Conservation (phyloP, 495 filamentous ascomycete species). For the Oidiodendron maius region DNA sequence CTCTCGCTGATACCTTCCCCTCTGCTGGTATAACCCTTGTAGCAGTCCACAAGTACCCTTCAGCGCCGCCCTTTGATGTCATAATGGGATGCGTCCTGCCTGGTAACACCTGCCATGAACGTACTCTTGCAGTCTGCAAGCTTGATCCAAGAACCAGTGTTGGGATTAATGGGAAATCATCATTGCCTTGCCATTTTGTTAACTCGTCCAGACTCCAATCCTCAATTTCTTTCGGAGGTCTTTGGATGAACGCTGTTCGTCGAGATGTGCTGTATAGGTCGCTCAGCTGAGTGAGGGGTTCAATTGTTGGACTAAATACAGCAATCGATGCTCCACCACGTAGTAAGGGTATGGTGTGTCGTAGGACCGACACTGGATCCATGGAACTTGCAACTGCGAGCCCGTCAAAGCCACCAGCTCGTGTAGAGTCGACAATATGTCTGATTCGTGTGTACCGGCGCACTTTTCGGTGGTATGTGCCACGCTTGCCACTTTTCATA, state of each 20-base stretch:
- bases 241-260: conserved; percentile 60
- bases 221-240: conserved; percentile 10
- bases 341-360: conserved; percentile 67
- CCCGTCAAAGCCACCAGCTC: conserved; percentile 73
- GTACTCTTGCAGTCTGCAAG: conserved; percentile 68
- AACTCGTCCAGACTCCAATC: conserved; percentile 27
- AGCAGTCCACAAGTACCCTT: conserved; percentile 85
- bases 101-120: conserved; percentile 85
- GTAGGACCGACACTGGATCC: conserved; percentile 71
- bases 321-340: conserved; percentile 77
- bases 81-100: conserved; percentile 91
- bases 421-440: conserved; percentile 63
- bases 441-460: conserved; percentile 67
- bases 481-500: conserved; percentile 71
- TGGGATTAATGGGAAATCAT: conserved; percentile 79
- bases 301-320: conserved; percentile 74
- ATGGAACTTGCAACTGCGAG: conserved; percentile 75
- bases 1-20: conserved; percentile 74
- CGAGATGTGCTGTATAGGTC: conserved; percentile 76
- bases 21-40: conserved; percentile 73
- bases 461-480: conserved; percentile 78
- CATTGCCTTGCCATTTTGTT: conserved; percentile 46
- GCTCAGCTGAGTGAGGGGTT: conserved; percentile 65
- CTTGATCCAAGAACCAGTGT: conserved; percentile 71
- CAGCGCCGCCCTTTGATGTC: conserved; percentile 79